Base-by-base conservation (phyloP, 2,329 filamentous ascomycete species). In the Colletotrichum simmondsii region DNA sequence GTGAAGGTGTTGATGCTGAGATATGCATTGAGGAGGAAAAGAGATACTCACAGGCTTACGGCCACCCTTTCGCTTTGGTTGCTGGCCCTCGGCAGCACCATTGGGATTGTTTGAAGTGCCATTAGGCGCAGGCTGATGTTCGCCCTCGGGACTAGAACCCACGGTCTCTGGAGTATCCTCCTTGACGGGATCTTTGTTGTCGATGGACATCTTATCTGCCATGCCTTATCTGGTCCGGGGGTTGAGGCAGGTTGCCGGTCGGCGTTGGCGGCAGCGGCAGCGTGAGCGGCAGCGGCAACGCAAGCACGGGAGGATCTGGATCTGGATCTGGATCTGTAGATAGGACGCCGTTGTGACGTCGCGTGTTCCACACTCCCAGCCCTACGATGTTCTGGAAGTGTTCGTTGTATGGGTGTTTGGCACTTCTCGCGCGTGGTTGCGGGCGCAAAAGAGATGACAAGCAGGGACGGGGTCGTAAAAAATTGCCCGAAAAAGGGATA, bases 21-120 rank as follows among this genome's bases (percentile, higher is more conserved):
- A 49, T 49, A 49, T 10, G 42, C 37, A 42, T 4, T 10, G 42
- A 10, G 42, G 42, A 6, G 3, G 8, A 68, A 63, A 56, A 53
- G 54, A 84, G 85, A 75, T 91, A 98, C 89, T 83, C 92, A 98
- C 97, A 80, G 97, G 97, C 87, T 98, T 99, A 80, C 97, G 92
- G 74, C 97, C 97, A 80, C 97, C 97, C 87, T 99, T 99, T 80
- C 97, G 92, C 88, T 99, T 99, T 81, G 95, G 95, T 75, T 91
- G 90, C 80, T 90, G 89, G 77, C 82, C 83, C 78, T 91, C 89
- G 76, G 88, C 88, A 32, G 83, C 80, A 63, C 53, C 70, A 26
- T 69, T 65, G 61, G 78, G 78, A 77, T 65, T 81, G 75, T 69
- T 76, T 74, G 78, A 79, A 71, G 78, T 78, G 75, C 78, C 80